These are phyloP conservation scores for Dryadomyces sulphureus DNA, from an alignment of 2,329 filamentous ascomycete genomes.

Conservation along the genomic window DNA sequence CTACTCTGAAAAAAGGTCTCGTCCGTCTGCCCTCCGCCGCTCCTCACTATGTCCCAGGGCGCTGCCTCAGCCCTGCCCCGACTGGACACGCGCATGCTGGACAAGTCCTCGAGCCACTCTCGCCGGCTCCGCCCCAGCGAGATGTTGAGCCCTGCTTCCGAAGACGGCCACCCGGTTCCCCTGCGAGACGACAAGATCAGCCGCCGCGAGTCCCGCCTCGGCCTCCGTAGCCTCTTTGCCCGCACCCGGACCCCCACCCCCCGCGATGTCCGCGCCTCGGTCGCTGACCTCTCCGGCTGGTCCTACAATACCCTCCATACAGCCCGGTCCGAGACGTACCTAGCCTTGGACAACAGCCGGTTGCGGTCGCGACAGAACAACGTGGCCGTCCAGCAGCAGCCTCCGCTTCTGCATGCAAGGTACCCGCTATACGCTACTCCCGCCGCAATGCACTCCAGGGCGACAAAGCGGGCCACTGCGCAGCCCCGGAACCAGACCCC, in stretches of 20 bases:
- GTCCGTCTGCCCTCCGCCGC: background rate
- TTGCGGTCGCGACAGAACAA: too few species aligned
- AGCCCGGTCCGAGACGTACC: conserved; percentile 21
- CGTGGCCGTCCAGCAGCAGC: too few species aligned
- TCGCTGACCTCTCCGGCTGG: conserved; percentile 30
- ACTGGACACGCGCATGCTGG: background rate
- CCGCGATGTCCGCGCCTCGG: conserved; percentile 25
- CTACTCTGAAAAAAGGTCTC: background rate
- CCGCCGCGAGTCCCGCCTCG: conserved; percentile 36
- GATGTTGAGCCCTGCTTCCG: conserved; percentile 14
- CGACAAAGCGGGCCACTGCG: background rate
- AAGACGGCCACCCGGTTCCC: conserved; percentile 24
- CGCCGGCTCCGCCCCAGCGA: conserved; percentile 25
- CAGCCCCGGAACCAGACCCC: conserved; percentile 10
- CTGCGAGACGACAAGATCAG: conserved; percentile 25
- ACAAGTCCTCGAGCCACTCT: conserved; percentile 17
- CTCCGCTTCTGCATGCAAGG: too few species aligned
- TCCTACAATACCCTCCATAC: conserved; percentile 22
- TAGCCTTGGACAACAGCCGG: too few species aligned
- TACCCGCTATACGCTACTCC: too few species aligned
- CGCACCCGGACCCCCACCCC: conserved; percentile 13
- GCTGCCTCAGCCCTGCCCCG: too few species aligned
- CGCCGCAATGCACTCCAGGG: background rate
- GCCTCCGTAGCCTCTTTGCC: conserved; percentile 33
- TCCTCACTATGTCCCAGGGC: background rate